Conservation (phyloP, 495 filamentous ascomycete species). For the Penicillium coffeae region DNA sequence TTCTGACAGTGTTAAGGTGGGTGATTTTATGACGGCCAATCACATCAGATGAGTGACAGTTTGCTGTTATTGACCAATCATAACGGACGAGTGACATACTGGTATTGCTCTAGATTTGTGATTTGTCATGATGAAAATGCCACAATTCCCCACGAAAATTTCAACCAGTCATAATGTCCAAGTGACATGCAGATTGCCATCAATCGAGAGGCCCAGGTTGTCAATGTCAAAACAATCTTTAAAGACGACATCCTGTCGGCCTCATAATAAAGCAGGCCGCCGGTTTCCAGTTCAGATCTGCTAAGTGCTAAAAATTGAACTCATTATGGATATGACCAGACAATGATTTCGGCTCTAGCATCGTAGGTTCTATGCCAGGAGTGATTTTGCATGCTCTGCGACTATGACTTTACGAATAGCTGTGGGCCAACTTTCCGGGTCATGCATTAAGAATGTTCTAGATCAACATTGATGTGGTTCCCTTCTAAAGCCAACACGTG, state of each 20-base stretch:
- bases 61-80: slow-evolving; percentile 8
- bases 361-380: slow-evolving; percentile 4
- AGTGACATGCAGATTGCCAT: slow-evolving; percentile 15
- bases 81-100: slow-evolving; percentile 6
- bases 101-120: slow-evolving; percentile 11
- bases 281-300: slow-evolving; percentile 4
- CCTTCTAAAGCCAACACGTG: slow-evolving; percentile 7
- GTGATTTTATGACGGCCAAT: slow-evolving; percentile 11
- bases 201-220: slow-evolving; percentile 1
- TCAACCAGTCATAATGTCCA: slow-evolving; percentile 9
- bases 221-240: slow-evolving; percentile 5
- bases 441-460: slow-evolving; percentile 14
- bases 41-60: slow-evolving; percentile 8
- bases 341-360: slow-evolving; percentile 7
- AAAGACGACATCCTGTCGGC: slow-evolving; percentile 2
- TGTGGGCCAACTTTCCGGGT: no score
- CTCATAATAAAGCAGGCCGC: slow-evolving; percentile 8
- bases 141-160: not conserved
- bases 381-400: slow-evolving; percentile 1
- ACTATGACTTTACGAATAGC: no score
- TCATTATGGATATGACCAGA: slow-evolving; percentile 6
- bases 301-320: slow-evolving; percentile 3
- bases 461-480: slow-evolving; percentile 1
- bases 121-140: slow-evolving; percentile 13
- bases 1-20: not conserved